These are phyloP conservation scores for Triticum timopheevii DNA, from an alignment of 176 grass and related monocot genomes.

Conservation along the genomic window DNA sequence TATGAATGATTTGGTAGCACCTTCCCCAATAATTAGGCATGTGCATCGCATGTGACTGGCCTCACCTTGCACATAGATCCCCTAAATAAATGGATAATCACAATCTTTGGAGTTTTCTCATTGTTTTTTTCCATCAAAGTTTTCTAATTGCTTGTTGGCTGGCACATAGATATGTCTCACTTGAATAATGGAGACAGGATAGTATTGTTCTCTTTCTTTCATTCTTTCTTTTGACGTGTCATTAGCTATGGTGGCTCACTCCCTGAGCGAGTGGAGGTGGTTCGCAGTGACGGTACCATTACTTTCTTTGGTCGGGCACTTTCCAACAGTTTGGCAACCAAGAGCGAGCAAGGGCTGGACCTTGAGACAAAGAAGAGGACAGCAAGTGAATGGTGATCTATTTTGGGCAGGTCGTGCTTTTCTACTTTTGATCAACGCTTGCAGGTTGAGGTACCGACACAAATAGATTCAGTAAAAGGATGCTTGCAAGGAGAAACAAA, in stretches of 20 bases:
- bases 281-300: not conserved
- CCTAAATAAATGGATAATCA: not conserved
- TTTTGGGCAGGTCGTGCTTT: slow-evolving; percentile 23
- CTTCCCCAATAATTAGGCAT: slow-evolving; percentile 45
- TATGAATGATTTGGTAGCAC: slow-evolving; percentile 40
- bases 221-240: not conserved
- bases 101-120: slow-evolving; percentile 25
- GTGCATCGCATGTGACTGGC: slow-evolving; percentile 40
- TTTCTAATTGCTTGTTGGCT: not conserved
- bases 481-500: slow-evolving; percentile 4
- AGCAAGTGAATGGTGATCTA: not conserved
- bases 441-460: not conserved
- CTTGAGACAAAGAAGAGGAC: not conserved
- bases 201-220: not conserved
- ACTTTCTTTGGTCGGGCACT: slow-evolving; percentile 10
- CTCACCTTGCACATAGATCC: not conserved
- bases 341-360: not conserved
- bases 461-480: not conserved
- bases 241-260: slow-evolving; percentile 46
- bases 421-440: slow-evolving; percentile 17
- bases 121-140: not conserved
- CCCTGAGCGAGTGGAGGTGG: not conserved
- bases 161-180: not conserved
- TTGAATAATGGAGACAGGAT: slow-evolving; percentile 19
- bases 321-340: slow-evolving; percentile 35